A percentile compares a stretch with the other conserved stretches of the same genome.
Conservation (phyloP, 129 eudicot genomes). For the Escallonia herrerae region DNA sequence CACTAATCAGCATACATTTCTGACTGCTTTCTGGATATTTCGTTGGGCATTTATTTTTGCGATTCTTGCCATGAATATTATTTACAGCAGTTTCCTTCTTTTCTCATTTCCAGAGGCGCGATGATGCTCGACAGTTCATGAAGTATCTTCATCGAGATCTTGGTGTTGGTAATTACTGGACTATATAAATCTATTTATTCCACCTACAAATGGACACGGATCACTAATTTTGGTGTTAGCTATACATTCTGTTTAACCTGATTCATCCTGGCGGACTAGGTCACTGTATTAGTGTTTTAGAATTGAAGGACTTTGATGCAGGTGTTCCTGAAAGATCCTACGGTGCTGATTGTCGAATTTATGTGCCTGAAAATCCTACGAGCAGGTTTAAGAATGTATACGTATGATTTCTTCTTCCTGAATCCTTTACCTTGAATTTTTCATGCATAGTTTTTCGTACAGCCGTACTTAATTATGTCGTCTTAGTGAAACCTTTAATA, state of each 20-base stretch:
- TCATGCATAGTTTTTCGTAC: neutral
- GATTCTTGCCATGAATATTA: too few relatives aligned
- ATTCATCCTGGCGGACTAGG: neutral
- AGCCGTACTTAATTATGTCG: conserved; percentile 1
- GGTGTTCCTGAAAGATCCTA: conserved; percentile 98
- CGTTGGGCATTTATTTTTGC: too few relatives aligned
- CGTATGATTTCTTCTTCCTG: conserved; percentile 75
- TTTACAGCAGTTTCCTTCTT: neutral
- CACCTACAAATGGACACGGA: neutral
- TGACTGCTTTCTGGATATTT: too few relatives aligned
- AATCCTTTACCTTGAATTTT: conserved; percentile 11
- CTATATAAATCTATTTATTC: neutral
- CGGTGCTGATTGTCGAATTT: conserved; percentile 90
- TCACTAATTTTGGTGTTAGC: neutral
- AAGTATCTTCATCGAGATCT: conserved; percentile 89
- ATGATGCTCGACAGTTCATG: conserved; percentile 97
- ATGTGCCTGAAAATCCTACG: conserved; percentile 79
- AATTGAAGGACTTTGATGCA: conserved; percentile 22
- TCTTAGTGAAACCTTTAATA: conserved; percentile 5
- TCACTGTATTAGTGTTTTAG: neutral
- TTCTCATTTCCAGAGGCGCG: conserved; percentile 61
- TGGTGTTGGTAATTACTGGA: conserved; percentile 65
- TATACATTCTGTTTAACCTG: neutral
- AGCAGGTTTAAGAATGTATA: conserved; percentile 98
- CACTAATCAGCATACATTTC: too few relatives aligned